These are phyloP conservation scores for Scheffersomyces segobiensis DNA, from an alignment of 1,139 yeast species.

Conservation along the genomic window DNA sequence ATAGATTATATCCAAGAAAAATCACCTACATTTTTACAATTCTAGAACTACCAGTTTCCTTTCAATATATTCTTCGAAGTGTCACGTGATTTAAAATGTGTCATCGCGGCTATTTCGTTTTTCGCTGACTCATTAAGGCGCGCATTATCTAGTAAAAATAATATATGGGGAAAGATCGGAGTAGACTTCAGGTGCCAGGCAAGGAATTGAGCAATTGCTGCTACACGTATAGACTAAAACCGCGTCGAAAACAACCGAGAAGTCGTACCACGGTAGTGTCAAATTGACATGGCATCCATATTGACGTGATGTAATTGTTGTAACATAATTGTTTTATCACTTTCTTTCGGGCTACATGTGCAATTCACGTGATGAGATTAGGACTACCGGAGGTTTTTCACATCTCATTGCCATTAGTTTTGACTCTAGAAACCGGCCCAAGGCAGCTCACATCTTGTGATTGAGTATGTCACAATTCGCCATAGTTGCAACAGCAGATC, in stretches of 20 bases:
- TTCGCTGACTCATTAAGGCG: background rate
- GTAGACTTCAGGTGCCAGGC: background rate
- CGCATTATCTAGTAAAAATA: background rate
- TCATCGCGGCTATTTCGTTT: conserved; percentile 10
- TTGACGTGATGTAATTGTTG: background rate
- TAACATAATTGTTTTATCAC: background rate
- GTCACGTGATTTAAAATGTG: conserved; percentile 1
- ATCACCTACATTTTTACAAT: no score
- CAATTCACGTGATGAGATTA: background rate
- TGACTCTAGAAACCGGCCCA: background rate
- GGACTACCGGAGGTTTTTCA: background rate
- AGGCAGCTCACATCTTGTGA: background rate
- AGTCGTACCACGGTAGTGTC: background rate
- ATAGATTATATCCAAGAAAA: no score
- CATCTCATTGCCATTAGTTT: background rate
- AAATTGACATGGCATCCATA: background rate
- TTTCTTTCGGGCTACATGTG: background rate
- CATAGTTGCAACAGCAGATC: background rate
- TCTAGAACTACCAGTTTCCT: no score
- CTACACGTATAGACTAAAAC: background rate
- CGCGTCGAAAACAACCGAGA: background rate
- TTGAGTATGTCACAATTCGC: background rate
- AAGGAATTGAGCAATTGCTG: background rate
- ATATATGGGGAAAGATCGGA: background rate
- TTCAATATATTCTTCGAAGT: no score